phyloP scores from a whole-genome alignment of 2,329 filamentous ascomycete genomes.

The Pseudogymnoascus sp. region DNA sequence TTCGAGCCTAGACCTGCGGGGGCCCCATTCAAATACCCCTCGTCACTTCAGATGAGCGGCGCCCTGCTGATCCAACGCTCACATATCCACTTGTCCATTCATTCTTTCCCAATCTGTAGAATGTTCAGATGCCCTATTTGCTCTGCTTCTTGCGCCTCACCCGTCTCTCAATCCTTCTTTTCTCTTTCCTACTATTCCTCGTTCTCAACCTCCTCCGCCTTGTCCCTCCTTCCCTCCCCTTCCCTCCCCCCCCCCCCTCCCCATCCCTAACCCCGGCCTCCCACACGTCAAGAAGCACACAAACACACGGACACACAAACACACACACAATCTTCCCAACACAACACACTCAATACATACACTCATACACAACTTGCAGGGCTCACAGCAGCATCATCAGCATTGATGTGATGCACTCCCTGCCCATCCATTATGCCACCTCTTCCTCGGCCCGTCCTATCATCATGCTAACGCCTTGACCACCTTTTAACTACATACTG shows the following conservation, averaged over 20 bases:
- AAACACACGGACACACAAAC: neutral
- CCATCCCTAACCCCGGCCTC: neutral
- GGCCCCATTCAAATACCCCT: neutral
- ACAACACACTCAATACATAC: neutral
- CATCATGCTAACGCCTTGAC: neutral
- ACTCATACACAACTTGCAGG: neutral
- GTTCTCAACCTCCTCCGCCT: neutral
- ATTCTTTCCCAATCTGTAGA: neutral
- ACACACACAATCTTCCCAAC: neutral
- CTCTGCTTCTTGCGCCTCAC: neutral
- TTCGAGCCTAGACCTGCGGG: neutral
- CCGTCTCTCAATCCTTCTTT: neutral
- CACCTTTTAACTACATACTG: neutral
- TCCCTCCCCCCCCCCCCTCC: neutral
- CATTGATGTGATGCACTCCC: conserved; percentile 2
- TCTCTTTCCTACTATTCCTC: neutral
- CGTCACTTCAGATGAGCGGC: neutral
- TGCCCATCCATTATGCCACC: neutral
- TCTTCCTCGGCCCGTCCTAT: neutral
- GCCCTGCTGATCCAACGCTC: neutral
- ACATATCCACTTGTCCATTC: neutral
- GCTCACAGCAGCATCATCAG: conserved; percentile 5
- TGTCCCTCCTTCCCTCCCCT: neutral
- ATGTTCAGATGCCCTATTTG: neutral
- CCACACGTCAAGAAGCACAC: neutral